Percentiles rank a stretch among this genome's conserved stretches.
Evolutionary conservation across 2,329 filamentous ascomycete genomes (phyloP).

Genomic region (Nemania sp.): DNA sequence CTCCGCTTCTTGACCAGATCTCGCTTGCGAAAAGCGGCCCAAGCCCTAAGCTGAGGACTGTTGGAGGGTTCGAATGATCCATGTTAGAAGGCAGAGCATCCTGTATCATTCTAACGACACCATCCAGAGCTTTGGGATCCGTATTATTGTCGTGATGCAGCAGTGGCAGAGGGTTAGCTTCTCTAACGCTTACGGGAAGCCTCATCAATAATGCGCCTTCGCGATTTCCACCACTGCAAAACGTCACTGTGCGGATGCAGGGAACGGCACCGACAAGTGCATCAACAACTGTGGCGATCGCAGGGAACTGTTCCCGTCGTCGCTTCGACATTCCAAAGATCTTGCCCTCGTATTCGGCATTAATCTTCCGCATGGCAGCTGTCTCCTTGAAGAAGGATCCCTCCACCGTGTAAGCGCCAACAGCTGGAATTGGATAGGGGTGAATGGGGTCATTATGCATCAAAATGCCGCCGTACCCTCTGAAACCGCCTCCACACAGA

Average conservation of each 20-base stretch:
- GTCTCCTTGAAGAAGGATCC: conserved; percentile 63
- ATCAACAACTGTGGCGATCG: conserved; percentile 79
- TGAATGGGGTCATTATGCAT: conserved; percentile 75
- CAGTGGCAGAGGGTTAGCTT: conserved; percentile 65
- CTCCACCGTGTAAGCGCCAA: conserved; percentile 75
- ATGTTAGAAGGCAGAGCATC: conserved; percentile 49
- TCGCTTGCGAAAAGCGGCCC: conserved; percentile 52
- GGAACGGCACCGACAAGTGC: conserved; percentile 73
- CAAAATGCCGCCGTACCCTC: conserved; percentile 87
- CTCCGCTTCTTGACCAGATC: conserved; percentile 57
- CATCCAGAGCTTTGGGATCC: conserved; percentile 39
- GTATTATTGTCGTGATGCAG: conserved; percentile 32
- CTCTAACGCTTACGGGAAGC: conserved; percentile 62
- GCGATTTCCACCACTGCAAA: conserved; percentile 85
- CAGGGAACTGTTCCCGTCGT: conserved; percentile 79
- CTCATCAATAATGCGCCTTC: conserved; percentile 81
- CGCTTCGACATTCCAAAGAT: conserved; percentile 81
- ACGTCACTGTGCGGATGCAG: conserved; percentile 73
- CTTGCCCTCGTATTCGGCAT: conserved; percentile 56
- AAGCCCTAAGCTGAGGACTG: conserved; percentile 49
- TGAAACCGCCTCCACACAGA: conserved; percentile 86
- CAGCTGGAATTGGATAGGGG: conserved; percentile 82
- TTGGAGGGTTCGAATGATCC: conserved; percentile 45
- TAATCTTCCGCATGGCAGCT: conserved; percentile 55
- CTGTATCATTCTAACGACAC: conserved; percentile 45